phyloP scores from a whole-genome alignment of 2,329 filamentous ascomycete genomes.

The Aspergillus pseudoviridinutans region DNA sequence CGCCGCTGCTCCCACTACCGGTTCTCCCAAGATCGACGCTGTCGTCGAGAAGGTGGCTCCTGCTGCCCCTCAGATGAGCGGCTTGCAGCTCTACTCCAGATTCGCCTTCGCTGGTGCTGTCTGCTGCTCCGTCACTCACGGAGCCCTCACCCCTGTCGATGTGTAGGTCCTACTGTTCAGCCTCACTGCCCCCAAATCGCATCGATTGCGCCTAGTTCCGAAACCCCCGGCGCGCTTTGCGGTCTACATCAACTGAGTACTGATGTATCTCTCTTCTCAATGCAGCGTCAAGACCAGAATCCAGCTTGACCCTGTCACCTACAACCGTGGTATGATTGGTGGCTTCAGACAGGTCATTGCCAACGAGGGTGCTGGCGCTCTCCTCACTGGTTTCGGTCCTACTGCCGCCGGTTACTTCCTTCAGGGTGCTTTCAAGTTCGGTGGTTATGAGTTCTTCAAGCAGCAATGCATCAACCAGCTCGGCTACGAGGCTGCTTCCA shows the following conservation, averaged over 20 bases:
- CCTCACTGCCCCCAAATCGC: conserved; percentile 24
- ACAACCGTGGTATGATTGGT: conserved; percentile 83
- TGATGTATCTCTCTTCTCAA: conserved; percentile 12
- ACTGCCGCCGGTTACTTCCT: conserved; percentile 91
- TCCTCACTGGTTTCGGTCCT: conserved; percentile 80
- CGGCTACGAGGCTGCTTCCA: conserved; percentile 70
- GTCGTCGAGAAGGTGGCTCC: conserved; percentile 8
- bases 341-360: conserved; percentile 81
- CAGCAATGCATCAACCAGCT: conserved; percentile 77
- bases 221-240: conserved; percentile 12
- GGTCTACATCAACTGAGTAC: conserved; percentile 4
- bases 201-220: conserved; percentile 12
- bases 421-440: conserved; percentile 89
- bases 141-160: conserved; percentile 94
- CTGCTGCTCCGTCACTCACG: conserved; percentile 98
- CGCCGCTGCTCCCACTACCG: conserved; percentile 43
- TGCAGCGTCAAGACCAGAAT: conserved; percentile 90
- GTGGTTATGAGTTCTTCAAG: conserved; percentile 96
- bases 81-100: conserved; percentile 79
- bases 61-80: conserved; percentile 48
- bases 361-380: conserved; percentile 79
- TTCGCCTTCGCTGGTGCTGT: conserved; percentile 96
- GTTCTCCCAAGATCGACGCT: conserved; percentile 49
- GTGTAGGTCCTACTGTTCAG: conserved; percentile 67
- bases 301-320: conserved; percentile 84